Conservation (phyloP, 306 rosid genomes). For the Nissolia schottii region DNA sequence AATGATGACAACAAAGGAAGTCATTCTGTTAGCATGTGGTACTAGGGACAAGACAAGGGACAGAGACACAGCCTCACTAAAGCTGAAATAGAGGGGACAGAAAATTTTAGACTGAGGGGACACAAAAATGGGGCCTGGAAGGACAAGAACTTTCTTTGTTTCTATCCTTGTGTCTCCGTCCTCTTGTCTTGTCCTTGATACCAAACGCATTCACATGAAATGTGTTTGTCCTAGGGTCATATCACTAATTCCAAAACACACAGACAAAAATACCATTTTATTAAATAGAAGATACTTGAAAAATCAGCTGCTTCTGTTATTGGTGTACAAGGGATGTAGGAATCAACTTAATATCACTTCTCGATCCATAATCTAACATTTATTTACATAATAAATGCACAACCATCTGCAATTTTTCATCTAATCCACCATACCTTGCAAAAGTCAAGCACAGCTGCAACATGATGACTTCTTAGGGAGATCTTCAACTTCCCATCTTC, state of each 20-base stretch:
- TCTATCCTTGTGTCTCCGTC: too few species aligned
- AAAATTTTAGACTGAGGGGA: too few species aligned
- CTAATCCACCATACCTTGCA: slow-evolving; percentile 61
- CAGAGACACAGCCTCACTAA: too few species aligned
- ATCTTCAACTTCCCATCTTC: slow-evolving; percentile 76
- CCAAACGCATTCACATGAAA: slow-evolving; percentile 4
- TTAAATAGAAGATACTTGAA: background rate
- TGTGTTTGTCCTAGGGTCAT: background rate
- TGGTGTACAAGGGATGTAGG: background rate
- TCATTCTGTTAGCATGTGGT: too few species aligned
- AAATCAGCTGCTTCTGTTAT: background rate
- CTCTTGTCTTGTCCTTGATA: too few species aligned
- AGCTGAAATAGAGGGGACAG: too few species aligned
- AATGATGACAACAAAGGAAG: background rate
- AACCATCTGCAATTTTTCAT: background rate
- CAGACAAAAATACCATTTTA: background rate
- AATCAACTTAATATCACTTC: background rate
- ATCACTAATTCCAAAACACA: background rate
- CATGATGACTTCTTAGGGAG: slow-evolving; percentile 63
- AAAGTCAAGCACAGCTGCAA: slow-evolving; percentile 74
- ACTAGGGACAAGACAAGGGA: too few species aligned
- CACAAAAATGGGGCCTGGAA: too few species aligned
- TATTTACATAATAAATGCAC: background rate
- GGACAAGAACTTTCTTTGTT: too few species aligned
- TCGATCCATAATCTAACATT: slow-evolving; percentile 1